Percentiles rank a stretch among this genome's conserved stretches.
Evolutionary conservation across 805 yeast species (phyloP).

Genomic region (Wickerhamiella australiensis): DNA sequence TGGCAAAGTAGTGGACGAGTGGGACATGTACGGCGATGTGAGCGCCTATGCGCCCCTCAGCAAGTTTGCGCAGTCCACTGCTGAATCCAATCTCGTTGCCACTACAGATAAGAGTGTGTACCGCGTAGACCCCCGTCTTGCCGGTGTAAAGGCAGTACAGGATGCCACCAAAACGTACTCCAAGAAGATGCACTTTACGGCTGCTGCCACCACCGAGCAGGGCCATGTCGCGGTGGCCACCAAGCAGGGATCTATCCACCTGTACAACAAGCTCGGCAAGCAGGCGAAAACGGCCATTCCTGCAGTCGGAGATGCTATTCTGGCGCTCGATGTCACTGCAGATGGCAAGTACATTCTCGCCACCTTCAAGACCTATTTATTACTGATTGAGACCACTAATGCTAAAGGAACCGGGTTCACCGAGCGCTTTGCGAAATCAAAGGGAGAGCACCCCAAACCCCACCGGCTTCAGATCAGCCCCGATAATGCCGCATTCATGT

Average conservation of each 20-base stretch:
- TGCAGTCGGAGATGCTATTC: conserved; percentile 64
- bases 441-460: conserved; percentile 56
- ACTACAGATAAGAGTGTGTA: conserved; percentile 53
- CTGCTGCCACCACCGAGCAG: conserved; percentile 55
- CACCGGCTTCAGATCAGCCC: conserved; percentile 55
- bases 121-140: conserved; percentile 67
- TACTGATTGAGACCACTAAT: conserved; percentile 55
- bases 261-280: conserved; percentile 51
- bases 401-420: conserved; percentile 58
- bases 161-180: conserved; percentile 43
- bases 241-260: conserved; percentile 58
- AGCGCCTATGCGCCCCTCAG: conserved; percentile 51
- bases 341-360: conserved; percentile 77
- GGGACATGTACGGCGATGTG: conserved; percentile 38
- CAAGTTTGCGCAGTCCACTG: conserved; percentile 62
- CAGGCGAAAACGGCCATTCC: conserved; percentile 72
- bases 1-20: conserved; percentile 79
- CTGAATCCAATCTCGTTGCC: conserved; percentile 65
- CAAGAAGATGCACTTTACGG: conserved; percentile 41
- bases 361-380: conserved; percentile 59
- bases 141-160: conserved; percentile 45
- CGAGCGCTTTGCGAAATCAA: conserved; percentile 42
- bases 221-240: conserved; percentile 74
- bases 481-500: conserved; percentile 57
- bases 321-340: conserved; percentile 56